Evolutionary conservation across 164 flowering plant genomes (phyloP), one percentile per base, ranked within the genome.

Genomic region (Litsea cubeba): DNA sequence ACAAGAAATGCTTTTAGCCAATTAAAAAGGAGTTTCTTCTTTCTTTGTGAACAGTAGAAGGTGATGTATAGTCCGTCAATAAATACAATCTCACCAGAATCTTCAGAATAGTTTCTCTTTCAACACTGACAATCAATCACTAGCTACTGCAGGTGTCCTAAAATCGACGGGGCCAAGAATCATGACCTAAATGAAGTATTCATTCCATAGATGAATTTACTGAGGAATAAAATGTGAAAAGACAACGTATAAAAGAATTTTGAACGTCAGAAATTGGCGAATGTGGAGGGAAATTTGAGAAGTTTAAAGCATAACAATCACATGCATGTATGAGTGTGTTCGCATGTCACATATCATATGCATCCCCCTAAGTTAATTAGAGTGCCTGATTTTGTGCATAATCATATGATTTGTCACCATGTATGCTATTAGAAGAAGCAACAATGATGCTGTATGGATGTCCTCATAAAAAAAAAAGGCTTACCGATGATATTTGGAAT

Each of bases 401-500:
- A 40, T 40, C 10, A 40, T 40, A 40, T 40, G 46, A 7, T 40
- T 40, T 40, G 46, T 40, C 46, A 40, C 46, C 60, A 54, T 54
- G 60, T 54, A 54, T 15, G 60, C 20, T 15, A 54, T 20, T 14
- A 54, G 60, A 15, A 54, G 20, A 54, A 54, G n/a, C 60, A 14
- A 12, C 60, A 54, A 54, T 3, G 17, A 54, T 17, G 60, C 17
- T 14, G 12, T 14, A 12, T 17, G 17, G 60, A 54, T 54, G 60
- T 12, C 60, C 60, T 17, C 60, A 54, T 3, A 3, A 54, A 17
- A 66, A 30, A 30, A 5, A 30, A 30, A 32, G 18, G 26, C 63
- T 35, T 75, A 77, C 80, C 82, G 32, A 75, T 71, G 25, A 77
- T 71, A 40, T 77, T 80, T 65, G 82, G 80, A 35, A 80, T 77